These are phyloP conservation scores for Cytospora mali DNA, from an alignment of 2,329 filamentous ascomycete genomes.

Conservation along the genomic window DNA sequence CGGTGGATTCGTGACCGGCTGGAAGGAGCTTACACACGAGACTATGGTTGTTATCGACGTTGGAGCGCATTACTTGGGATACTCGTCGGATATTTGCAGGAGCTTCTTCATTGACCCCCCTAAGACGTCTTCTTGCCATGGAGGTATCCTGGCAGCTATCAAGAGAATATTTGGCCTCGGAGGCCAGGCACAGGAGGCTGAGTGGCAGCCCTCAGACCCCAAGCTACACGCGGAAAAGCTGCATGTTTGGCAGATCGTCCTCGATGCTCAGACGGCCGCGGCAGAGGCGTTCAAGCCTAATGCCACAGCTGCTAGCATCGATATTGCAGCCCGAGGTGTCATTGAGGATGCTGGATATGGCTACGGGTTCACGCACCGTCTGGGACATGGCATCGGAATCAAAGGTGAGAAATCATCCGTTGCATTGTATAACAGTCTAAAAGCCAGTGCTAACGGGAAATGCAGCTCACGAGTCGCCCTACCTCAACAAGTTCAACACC, in stretches of 20 bases:
- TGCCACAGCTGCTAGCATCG: constrained; percentile 59
- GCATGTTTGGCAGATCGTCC: constrained; percentile 60
- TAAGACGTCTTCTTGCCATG: background rate
- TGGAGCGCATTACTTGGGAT: constrained; percentile 62
- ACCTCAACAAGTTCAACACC: constrained; percentile 64
- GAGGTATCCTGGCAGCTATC: background rate
- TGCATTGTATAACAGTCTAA: background rate
- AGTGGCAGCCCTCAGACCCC: constrained; percentile 8
- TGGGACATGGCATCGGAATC: constrained; percentile 67
- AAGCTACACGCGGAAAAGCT: constrained; percentile 51
- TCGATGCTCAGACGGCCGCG: constrained; percentile 63
- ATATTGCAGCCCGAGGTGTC: constrained; percentile 60
- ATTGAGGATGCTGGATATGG: constrained; percentile 63
- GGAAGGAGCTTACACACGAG: constrained; percentile 53
- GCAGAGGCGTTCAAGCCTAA: constrained; percentile 53
- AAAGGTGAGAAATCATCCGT: constrained; percentile 44
- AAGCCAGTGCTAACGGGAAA: background rate
- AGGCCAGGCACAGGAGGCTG: background rate
- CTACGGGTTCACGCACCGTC: constrained; percentile 60
- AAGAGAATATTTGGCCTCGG: background rate
- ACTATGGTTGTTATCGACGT: constrained; percentile 66
- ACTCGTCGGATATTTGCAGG: constrained; percentile 65
- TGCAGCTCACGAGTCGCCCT: constrained; percentile 62
- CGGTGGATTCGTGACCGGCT: constrained; percentile 54
- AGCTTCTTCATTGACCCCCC: constrained; percentile 57